phyloP scores from a whole-genome alignment of 1,139 yeast species.

The Blastobotrys buckinghamii region DNA sequence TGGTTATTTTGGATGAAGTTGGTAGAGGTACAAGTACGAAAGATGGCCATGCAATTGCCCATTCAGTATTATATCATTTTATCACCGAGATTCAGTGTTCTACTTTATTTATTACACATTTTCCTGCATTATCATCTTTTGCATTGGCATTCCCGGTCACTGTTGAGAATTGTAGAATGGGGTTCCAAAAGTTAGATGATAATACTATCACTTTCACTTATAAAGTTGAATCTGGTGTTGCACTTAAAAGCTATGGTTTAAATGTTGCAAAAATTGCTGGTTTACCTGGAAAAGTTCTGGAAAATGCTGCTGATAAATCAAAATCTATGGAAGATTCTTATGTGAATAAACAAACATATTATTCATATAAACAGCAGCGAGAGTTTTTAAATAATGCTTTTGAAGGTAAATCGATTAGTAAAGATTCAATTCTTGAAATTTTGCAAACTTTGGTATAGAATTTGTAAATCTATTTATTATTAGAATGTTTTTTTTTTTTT shows the following conservation, averaged over 20 bases:
- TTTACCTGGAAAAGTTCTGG: constrained; percentile 28
- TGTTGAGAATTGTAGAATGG: constrained; percentile 70
- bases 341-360: neutral
- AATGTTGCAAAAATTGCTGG: constrained; percentile 36
- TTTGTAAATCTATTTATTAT: neutral
- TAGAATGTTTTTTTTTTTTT: neutral
- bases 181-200: constrained; percentile 37
- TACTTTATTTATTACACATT: constrained; percentile 81
- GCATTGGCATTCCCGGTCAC: constrained; percentile 32
- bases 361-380: neutral
- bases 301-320: constrained; percentile 22
- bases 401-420: neutral
- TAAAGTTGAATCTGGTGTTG: constrained; percentile 30
- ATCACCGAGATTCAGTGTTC: constrained; percentile 45
- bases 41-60: constrained; percentile 87
- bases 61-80: constrained; percentile 64
- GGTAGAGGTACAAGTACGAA: constrained; percentile 80
- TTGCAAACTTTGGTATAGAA: constrained; percentile 2
- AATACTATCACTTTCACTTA: constrained; percentile 28
- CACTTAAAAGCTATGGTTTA: constrained; percentile 33
- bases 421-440: neutral
- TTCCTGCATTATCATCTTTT: constrained; percentile 61
- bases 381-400: neutral
- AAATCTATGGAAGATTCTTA: constrained; percentile 3
- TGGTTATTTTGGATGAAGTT: constrained; percentile 57